Conservation (phyloP, 345 rosid species). For the Hibiscus mutabilis region DNA sequence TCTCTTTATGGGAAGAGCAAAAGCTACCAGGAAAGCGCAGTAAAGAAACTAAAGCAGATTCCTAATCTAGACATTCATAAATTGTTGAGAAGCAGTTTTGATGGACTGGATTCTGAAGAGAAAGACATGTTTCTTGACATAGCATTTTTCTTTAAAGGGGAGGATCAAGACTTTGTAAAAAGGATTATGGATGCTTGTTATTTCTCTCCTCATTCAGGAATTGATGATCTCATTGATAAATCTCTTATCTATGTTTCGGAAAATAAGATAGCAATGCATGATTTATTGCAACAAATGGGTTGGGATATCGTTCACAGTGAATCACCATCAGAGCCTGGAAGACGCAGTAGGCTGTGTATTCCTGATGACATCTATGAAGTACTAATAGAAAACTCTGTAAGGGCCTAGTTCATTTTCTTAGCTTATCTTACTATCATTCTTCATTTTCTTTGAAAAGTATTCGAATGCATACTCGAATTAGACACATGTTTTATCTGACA, state of each 20-base stretch:
- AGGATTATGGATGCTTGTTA: conserved; percentile 21
- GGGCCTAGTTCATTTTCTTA: background rate
- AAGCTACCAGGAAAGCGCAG: conserved; percentile 20
- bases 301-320: conserved; percentile 6
- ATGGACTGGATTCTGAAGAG: conserved; percentile 22
- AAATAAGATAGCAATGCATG: conserved; percentile 20
- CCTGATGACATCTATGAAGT: background rate
- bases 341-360: background rate
- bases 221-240: conserved; percentile 12
- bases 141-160: conserved; percentile 27
- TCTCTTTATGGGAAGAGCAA: conserved; percentile 12
- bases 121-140: conserved; percentile 29
- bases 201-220: conserved; percentile 16
- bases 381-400: too few relatives aligned
- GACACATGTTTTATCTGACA: background rate
- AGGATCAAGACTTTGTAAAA: conserved; percentile 13
- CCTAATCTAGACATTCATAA: too few relatives aligned
- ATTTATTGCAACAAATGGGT: conserved; percentile 10
- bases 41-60: conserved; percentile 22
- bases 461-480: too few relatives aligned
- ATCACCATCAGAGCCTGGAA: background rate
- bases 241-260: conserved; percentile 19
- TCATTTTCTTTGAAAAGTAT: too few relatives aligned
- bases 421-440: background rate
- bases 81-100: conserved; percentile 29